Evolutionary conservation across 805 yeast genomes (phyloP).

Genomic region (Cyberlindnera japonica): DNA sequence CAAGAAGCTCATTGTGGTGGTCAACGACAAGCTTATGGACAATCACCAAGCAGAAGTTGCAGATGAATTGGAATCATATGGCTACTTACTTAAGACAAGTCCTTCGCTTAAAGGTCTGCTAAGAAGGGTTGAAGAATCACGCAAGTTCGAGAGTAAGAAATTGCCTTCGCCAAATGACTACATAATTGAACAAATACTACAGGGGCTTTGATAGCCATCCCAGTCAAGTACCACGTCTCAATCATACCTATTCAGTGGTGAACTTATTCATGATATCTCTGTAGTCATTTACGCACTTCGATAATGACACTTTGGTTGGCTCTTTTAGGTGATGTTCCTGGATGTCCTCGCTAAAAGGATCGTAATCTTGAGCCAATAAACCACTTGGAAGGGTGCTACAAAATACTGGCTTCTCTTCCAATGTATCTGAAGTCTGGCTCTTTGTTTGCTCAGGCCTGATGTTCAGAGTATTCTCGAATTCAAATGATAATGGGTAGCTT

Average conservation of each 20-base stretch:
- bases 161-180: slow-evolving; percentile 26
- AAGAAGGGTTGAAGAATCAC: slow-evolving; percentile 13
- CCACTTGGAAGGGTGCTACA: slow-evolving; percentile 10
- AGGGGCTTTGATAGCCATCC: slow-evolving; percentile 7
- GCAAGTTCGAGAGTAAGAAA: slow-evolving; percentile 10
- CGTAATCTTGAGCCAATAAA: slow-evolving; percentile 17
- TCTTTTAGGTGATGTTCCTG: slow-evolving; percentile 3
- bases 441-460: neutral
- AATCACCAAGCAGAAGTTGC: slow-evolving; percentile 86
- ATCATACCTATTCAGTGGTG: neutral
- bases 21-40: slow-evolving; percentile 72
- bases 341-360: slow-evolving; percentile 13
- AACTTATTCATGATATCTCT: slow-evolving; percentile 16
- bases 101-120: slow-evolving; percentile 17
- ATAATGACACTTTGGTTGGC: slow-evolving; percentile 3
- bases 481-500: slow-evolving; percentile 13
- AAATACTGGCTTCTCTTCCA: neutral
- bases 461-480: slow-evolving; percentile 3
- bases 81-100: slow-evolving; percentile 28
- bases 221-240: no score
- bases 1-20: slow-evolving; percentile 64
- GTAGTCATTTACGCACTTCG: slow-evolving; percentile 20
- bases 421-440: neutral
- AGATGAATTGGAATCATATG: slow-evolving; percentile 38
- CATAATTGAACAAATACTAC: slow-evolving; percentile 9